Base-by-base conservation (phyloP, 441 rosid genomes). In the Daphne laureola region DNA sequence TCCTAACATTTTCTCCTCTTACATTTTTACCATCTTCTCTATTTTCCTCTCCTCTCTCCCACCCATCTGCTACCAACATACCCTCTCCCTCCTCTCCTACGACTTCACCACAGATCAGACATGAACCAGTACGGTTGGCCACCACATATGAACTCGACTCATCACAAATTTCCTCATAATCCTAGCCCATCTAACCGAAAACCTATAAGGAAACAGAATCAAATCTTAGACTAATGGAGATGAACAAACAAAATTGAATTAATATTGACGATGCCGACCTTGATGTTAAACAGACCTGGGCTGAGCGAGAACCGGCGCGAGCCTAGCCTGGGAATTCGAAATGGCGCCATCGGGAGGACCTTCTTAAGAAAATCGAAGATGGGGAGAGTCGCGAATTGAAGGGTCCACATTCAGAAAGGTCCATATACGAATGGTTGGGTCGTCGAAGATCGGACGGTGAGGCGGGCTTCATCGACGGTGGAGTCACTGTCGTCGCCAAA, bases 371-470 rank as follows among this genome's bases (percentile, higher is more conserved):
- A 63, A 59, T 68, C 71, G 11, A 94, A 91, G 8, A 83, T 26
- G 11, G 91, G 94, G 43, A 88, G 74, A n/a, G 81, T 72, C 7
- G 77, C 86, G 0, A 85, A 82, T 64, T 81, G 85, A 35, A 81
- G 66, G 65, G 78, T 63, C 87, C 92, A 87, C 85, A 78, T 82
- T 5, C 96, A n/a, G 74, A 63, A 82, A 84, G 15, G 95, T 87
- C 80, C 79, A 82, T 2, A 80, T 82, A 0, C 92, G 86, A 4
- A 80, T 71, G n/a, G 74, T 61, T 13, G 81, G 77, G 69, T 87
- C 83, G 49, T 87, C 92, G 17, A 46, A 62, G 70, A 82, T 0
- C 83, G 61, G 3, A 84, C 92, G 2, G 82, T 82, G 9, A 84
- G 77, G 46, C 84, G 77, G 58, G 84, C 96, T 66, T 87, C 68